Percentiles rank a stretch among this genome's conserved stretches.
Conservation (phyloP, 805 yeast species). For the Jamesozyma rosinii region DNA sequence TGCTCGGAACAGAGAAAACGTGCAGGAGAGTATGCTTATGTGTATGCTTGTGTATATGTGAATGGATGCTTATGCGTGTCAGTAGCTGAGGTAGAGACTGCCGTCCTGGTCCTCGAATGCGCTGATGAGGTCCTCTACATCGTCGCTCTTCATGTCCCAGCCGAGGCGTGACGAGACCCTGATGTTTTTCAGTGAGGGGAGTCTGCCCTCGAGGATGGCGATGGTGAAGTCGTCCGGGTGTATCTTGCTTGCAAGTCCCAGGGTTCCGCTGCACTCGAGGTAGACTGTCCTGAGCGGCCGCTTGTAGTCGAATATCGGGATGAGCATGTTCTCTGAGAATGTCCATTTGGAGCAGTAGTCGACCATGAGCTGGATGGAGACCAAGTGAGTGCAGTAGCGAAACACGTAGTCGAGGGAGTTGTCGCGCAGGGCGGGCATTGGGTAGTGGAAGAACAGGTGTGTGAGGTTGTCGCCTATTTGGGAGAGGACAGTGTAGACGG, state of each 20-base stretch:
- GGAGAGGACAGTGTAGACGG: conserved; percentile 52
- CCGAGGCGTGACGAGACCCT: conserved; percentile 70
- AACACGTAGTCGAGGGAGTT: conserved; percentile 68
- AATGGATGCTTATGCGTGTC: too few species aligned
- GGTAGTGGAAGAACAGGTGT: conserved; percentile 64
- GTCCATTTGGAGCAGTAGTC: conserved; percentile 57
- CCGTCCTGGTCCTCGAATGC: conserved; percentile 70
- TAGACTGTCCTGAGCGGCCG: conserved; percentile 46
- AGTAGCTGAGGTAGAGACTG: conserved; percentile 41
- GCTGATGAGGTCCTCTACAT: conserved; percentile 53
- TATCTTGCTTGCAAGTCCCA: conserved; percentile 73
- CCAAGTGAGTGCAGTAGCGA: conserved; percentile 65
- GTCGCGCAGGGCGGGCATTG: conserved; percentile 71
- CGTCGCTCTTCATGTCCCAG: conserved; percentile 65
- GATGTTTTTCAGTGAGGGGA: conserved; percentile 58
- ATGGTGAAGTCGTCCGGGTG: conserved; percentile 84
- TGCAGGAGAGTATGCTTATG: too few species aligned
- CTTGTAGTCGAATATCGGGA: conserved; percentile 12
- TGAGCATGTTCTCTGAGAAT: conserved; percentile 40
- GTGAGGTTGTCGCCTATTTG: conserved; percentile 59
- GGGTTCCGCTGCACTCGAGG: conserved; percentile 76
- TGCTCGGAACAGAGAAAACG: too few species aligned
- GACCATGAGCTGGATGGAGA: conserved; percentile 57
- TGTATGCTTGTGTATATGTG: too few species aligned
- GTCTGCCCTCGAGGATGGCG: conserved; percentile 68